Evolutionary conservation across 306 rosid genomes (phyloP).

Genomic region (Citrullus amarus): DNA sequence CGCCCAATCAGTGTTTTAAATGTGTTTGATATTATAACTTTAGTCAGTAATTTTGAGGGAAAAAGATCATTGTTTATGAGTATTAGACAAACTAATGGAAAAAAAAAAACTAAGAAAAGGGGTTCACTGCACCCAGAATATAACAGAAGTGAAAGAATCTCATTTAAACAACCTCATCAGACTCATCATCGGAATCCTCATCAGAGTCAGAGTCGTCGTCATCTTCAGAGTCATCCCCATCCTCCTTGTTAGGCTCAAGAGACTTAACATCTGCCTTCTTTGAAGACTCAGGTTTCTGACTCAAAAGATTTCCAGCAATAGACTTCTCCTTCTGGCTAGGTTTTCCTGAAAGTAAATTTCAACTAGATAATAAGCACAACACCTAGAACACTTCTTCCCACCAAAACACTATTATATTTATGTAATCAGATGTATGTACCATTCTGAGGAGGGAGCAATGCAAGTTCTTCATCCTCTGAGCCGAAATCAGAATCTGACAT

Average conservation of each 20-base stretch:
- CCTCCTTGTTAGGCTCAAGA: slow-evolving; percentile 44
- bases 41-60: too few species aligned
- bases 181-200: slow-evolving; percentile 25
- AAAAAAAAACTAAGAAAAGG: too few species aligned
- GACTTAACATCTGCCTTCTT: slow-evolving; percentile 42
- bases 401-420: background rate
- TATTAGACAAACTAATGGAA: too few species aligned
- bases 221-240: slow-evolving; percentile 24
- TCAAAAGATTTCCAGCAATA: slow-evolving; percentile 18
- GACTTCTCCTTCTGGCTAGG: slow-evolving; percentile 23
- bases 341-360: slow-evolving; percentile 28
- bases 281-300: slow-evolving; percentile 23
- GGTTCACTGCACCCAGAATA: background rate
- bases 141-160: background rate
- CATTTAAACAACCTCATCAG: slow-evolving; percentile 28
- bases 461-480: slow-evolving; percentile 25
- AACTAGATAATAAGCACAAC: background rate
- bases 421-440: slow-evolving; percentile 23
- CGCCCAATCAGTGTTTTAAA: too few species aligned
- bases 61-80: too few species aligned
- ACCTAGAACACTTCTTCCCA: background rate
- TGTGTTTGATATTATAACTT: too few species aligned
- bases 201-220: slow-evolving; percentile 28
- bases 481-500: slow-evolving; percentile 21
- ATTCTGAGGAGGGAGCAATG: slow-evolving; percentile 30